Base-by-base conservation (phyloP, 1,284 basidiomycete species). In the Xerocomus amazonicus region DNA sequence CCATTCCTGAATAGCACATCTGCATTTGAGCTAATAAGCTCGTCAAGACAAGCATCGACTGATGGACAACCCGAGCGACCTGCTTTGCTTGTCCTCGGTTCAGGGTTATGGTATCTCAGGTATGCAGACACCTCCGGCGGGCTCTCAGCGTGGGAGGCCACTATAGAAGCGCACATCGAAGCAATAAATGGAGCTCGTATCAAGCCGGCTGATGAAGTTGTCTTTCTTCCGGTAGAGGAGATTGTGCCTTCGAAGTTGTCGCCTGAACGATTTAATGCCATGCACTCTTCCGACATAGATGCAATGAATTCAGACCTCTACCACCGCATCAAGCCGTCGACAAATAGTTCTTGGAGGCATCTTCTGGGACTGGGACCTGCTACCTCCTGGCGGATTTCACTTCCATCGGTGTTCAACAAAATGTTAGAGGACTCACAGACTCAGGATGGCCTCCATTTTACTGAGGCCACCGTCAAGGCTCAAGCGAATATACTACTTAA, bases 41-140 rank as follows among this genome's bases (percentile, higher is more conserved):
- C 60, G 9, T 48, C 51, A 23, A 55, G 35, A 3, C 45, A 51
- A 37, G 13, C 27, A 19, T 48, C 51, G 28, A 31, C 19, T 3
- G 50, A 50, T 31, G 37, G n/a, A 8, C 50, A 45, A 9, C 19
- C 26, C 14, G 55, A 56, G 48, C 58, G 50, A 36, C 78, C 86
- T 1, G 81, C 85, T 0, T 69, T 96, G 36, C 76, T 93, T 27
- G 84, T 93, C 9, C 66, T 96, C 17, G 92, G 92, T 16, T 84
- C 87, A 10, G 92, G 92, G 0, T 72, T 95, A 33, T 94, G 92
- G 92, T 92, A 90, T 64, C 77, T 95, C 35, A 83, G 88, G 29
- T 84, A 92, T 65, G 73, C 80, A 1, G 68, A 76, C 34, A 60
- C 72, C 14, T 87, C 87, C 1, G 89, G 88, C 16, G 90, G 90